Evolutionary conservation across 768 basidiomycete genomes (phyloP), one percentile per base, ranked within the genome.

Genomic region (Chalciporus piperatus): DNA sequence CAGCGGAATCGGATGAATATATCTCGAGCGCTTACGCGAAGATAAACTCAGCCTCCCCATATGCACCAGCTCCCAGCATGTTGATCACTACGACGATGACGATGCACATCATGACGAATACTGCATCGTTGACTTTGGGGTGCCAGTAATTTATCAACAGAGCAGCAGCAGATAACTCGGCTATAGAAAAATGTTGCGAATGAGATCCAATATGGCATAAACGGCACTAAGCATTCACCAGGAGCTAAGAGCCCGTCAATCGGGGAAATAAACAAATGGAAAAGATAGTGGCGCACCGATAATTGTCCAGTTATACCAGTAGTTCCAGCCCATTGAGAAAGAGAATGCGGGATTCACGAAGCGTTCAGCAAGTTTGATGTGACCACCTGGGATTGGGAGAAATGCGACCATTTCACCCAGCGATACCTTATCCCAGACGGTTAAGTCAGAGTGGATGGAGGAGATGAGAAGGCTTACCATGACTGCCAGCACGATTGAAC

Each of bases 1-100:
- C 0, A n/a, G 32, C 22, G 33, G 45, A n/a, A 27, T 27, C 27
- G 38, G 32, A 11, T 16, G 1, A 11, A 23, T 14, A 9, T 13
- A 3, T 10, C 6, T 16, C 8, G n/a, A 44, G 6, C 13, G 64
- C 64, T 10, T 55, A 86, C 76, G 90, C 90, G 64, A 94, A 94
- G 44, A 84, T 75, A 63, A 95, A 95, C 68, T 94, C 92, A 7
- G 83, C 82, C 68, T 93, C 90, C 32, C 89, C 88, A 60, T 92
- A 92, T 25, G 80, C 87, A 56, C 82, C 84, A 40, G 87, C 84
- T 43, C 88, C 89, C 6, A 83, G 68, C 74, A 87, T 63, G 63
- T 92, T 92, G 69, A 92, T 93, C 25, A 71, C 72, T 39, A 95
- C 66, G 38, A 89, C 85, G 23, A 96, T 83, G 35, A 88, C 60